Percentiles rank a stretch among this genome's conserved stretches.
These are phyloP conservation scores for Didymellaceae sp. DNA, from an alignment of 2,329 filamentous ascomycete species.

Conservation along the genomic window DNA sequence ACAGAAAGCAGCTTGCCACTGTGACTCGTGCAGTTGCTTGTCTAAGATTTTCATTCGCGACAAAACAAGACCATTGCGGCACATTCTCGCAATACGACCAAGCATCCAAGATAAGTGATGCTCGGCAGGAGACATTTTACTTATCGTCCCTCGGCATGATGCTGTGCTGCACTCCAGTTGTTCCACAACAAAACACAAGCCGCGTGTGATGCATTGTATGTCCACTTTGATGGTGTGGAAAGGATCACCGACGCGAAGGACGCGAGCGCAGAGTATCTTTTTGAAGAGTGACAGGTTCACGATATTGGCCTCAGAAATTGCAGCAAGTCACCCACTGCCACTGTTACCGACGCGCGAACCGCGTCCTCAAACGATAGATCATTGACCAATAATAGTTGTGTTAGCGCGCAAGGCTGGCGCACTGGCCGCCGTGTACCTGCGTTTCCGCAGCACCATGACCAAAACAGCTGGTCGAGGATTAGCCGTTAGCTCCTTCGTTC, in stretches of 20 bases:
- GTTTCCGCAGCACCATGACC: conserved; percentile 21
- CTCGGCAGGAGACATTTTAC: conserved; percentile 9
- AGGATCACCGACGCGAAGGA: not conserved
- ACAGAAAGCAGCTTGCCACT: too few species aligned
- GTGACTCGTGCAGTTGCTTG: not conserved
- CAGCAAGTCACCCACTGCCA: conserved; percentile 21
- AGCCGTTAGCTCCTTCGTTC: conserved; percentile 22
- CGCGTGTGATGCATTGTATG: not conserved
- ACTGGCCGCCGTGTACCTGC: conserved; percentile 32
- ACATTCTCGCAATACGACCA: conserved; percentile 12
- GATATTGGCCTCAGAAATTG: conserved; percentile 19
- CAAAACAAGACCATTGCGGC: conserved; percentile 6
- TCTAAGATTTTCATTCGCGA: not conserved
- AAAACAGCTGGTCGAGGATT: conserved; percentile 17
- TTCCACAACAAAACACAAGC: conserved; percentile 1
- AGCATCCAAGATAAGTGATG: conserved; percentile 13
- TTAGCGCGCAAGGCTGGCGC: conserved; percentile 20
- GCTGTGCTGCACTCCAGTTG: conserved; percentile 5
- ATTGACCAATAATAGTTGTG: conserved; percentile 26
- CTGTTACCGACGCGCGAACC: conserved; percentile 20
- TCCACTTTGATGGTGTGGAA: not conserved
- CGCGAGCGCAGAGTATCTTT: not conserved
- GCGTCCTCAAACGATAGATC: conserved; percentile 22
- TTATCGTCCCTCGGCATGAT: not conserved
- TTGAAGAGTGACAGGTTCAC: not conserved